Conservation (phyloP, 2,329 filamentous ascomycete genomes). For the Ophiosphaerella narmari region DNA sequence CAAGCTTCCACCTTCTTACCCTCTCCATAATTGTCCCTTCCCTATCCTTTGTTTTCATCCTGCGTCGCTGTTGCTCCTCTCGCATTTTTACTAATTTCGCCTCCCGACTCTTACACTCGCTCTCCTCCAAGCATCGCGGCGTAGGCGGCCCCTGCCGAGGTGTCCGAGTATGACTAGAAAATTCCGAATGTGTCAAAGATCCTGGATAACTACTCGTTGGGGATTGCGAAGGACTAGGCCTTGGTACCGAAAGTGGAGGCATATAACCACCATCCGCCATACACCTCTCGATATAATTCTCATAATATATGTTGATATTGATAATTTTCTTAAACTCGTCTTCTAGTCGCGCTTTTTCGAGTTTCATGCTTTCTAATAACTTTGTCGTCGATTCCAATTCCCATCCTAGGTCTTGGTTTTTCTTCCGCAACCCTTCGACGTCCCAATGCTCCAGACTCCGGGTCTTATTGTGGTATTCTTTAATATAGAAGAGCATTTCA, state of each 20-base stretch:
- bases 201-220: not conserved
- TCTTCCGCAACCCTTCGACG: slow-evolving; percentile 5
- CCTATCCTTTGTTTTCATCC: not conserved
- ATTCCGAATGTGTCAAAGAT: too few species aligned
- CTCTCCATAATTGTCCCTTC: not conserved
- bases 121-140: not conserved
- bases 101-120: not conserved
- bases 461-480: slow-evolving; percentile 12
- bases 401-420: slow-evolving; percentile 5
- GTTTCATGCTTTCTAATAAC: slow-evolving; percentile 1
- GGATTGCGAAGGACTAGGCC: not conserved
- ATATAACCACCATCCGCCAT: not conserved
- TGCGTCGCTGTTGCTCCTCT: not conserved
- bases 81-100: not conserved
- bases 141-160: not conserved
- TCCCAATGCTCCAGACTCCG: slow-evolving; percentile 9
- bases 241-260: not conserved
- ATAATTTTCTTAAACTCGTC: not conserved
- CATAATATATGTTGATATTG: not conserved
- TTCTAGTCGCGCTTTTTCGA: slow-evolving; percentile 1
- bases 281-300: slow-evolving; percentile 2
- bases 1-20: not conserved
- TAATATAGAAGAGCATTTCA: slow-evolving; percentile 10
- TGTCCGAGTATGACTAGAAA: not conserved
- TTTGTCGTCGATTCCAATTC: not conserved